Conservation (phyloP, 768 basidiomycete genomes). For the Kwoniella dendrophila region DNA sequence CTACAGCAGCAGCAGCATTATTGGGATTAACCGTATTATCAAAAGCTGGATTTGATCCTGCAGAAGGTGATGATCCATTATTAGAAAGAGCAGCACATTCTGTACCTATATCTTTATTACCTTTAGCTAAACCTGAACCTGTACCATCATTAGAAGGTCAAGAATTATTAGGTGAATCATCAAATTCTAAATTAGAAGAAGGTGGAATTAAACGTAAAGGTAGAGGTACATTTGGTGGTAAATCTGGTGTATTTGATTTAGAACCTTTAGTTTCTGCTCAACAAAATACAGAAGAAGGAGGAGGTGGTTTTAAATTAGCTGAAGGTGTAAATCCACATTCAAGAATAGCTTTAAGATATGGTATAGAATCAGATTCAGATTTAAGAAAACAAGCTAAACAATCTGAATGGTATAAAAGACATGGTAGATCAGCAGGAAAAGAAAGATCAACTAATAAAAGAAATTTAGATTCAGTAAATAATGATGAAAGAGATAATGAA, state of each 20-base stretch:
- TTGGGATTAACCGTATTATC: constrained; percentile 46
- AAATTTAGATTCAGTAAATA: constrained; percentile 9
- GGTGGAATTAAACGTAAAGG: constrained; percentile 34
- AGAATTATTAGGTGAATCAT: constrained; percentile 26
- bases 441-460: constrained; percentile 28
- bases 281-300: constrained; percentile 4
- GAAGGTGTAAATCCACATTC: constrained; percentile 47
- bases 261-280: constrained; percentile 8
- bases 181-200: not conserved
- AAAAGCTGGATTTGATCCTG: constrained; percentile 54
- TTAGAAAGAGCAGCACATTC: constrained; percentile 50
- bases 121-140: constrained; percentile 27
- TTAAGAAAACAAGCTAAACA: constrained; percentile 42
- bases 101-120: constrained; percentile 45
- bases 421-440: constrained; percentile 51
- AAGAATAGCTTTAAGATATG: constrained; percentile 48
- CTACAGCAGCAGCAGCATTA: constrained; percentile 38
- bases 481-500: constrained; percentile 18
- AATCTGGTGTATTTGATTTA: constrained; percentile 10
- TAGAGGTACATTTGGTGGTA: constrained; percentile 32
- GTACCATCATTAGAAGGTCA: constrained; percentile 28
- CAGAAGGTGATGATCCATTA: constrained; percentile 53
- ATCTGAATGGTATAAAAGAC: constrained; percentile 47
- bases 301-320: constrained; percentile 29
- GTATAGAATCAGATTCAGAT: constrained; percentile 39